A percentile compares a stretch with the other conserved stretches of the same genome.
Conservation (phyloP, 2,329 filamentous ascomycete species). For the Ophiocordyceps sinensis region DNA sequence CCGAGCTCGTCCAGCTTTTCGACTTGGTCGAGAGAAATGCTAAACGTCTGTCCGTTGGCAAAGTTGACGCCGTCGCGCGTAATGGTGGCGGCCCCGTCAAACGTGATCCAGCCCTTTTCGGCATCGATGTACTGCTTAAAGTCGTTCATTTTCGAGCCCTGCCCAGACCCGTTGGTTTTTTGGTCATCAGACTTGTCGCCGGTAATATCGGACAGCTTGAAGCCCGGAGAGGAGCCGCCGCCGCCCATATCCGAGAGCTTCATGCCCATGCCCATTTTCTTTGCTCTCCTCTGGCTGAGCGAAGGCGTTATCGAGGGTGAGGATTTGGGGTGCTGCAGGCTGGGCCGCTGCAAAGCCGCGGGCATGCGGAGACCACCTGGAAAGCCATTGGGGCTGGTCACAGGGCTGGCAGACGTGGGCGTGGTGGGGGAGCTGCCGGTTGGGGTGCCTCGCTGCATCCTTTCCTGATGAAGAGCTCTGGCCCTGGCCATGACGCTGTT, state of each 20-base stretch:
- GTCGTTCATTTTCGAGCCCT: constrained; percentile 39
- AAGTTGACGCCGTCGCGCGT: constrained; percentile 87
- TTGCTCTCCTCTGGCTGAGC: constrained; percentile 51
- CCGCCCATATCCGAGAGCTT: constrained; percentile 40
- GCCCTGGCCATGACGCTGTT: constrained; percentile 32
- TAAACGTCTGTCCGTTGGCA: constrained; percentile 75
- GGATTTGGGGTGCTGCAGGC: constrained; percentile 36
- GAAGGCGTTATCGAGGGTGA: constrained; percentile 39
- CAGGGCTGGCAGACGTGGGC: constrained; percentile 16
- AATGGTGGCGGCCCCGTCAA: constrained; percentile 83
- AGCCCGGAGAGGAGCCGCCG: constrained; percentile 17
- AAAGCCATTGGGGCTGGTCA: constrained; percentile 26
- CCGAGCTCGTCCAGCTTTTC: constrained; percentile 86
- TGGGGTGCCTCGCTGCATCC: constrained; percentile 27
- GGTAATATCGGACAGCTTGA: constrained; percentile 29
- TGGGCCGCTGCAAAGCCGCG: constrained; percentile 25
- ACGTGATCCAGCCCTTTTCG: constrained; percentile 80
- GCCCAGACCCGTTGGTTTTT: constrained; percentile 20
- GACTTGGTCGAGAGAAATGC: constrained; percentile 89
- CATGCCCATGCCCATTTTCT: constrained; percentile 31
- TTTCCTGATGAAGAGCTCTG: constrained; percentile 29
- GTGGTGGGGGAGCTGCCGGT: constrained; percentile 13
- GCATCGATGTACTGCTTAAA: constrained; percentile 76
- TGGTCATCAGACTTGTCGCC: constrained; percentile 6
- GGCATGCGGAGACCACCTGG: constrained; percentile 28